Evolutionary conservation across 352 stramenopile species (phyloP), one percentile per base, ranked within the genome.

Genomic region (Phytophthora pluvialis): DNA sequence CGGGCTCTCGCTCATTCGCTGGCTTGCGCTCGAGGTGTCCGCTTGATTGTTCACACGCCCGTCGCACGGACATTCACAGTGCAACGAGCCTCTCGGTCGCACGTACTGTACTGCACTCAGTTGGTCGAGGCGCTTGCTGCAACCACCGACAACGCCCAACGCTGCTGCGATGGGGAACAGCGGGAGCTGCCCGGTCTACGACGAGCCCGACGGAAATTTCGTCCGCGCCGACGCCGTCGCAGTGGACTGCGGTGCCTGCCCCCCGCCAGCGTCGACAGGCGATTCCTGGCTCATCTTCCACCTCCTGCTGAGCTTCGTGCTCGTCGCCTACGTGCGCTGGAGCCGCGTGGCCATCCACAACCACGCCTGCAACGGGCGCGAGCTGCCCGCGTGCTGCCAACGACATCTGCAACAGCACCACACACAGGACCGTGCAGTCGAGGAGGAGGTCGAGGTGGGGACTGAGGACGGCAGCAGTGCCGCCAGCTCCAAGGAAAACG

Each of bases 261-360:
- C 45, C 35, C 21, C 43, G 26, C 11, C 52, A 38, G 47, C 39
- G 12, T 63, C 59, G 9, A 51, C 42, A 38, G 29, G 46, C 28
- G 55, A 71, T 28, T 72, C 39, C 13, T 77, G 69, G 70, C 65
- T 81, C 53, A 59, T 78, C 40, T 73, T 78, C 12, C 73, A 81
- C 40, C 47, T 78, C 36, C 13, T 76, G 13, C 9, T 81, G 52
- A 81, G 73, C 73, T 81, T 81, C 48, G 15, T 72, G 35, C 69
- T 81, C n/a, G 73, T 73, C 16, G 70, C 73, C 26, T 70, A 78
- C 46, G 70, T 81, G 38, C 73, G 70, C n/a, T 81, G 73, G 73
- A 77, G 70, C 38, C 70, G 63, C 50, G 58, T 76, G 8, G 46
- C 44, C 16, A 58, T 74, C 4, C 70, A 78, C 40, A 75, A 57